Percentiles rank a stretch among this genome's conserved stretches.
Evolutionary conservation across 768 basidiomycete genomes (phyloP).

Genomic region (Rhodocollybia butyracea): DNA sequence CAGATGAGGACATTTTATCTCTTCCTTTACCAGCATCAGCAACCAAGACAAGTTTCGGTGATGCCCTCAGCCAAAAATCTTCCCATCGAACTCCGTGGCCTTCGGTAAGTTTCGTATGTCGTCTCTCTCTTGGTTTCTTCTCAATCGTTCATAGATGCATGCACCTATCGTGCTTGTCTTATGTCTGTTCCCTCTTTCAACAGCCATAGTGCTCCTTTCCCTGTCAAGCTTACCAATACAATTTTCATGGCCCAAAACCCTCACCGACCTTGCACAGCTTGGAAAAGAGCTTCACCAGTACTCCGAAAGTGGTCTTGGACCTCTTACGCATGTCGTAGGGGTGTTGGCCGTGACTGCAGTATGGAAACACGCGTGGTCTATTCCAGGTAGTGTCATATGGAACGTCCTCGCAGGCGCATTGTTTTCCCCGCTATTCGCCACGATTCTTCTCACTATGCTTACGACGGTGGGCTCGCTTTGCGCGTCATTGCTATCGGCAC

Average conservation of each 20-base stretch:
- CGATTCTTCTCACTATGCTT: slow-evolving; percentile 75
- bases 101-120: slow-evolving; percentile 9
- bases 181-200: slow-evolving; percentile 68
- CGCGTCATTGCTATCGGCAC: slow-evolving; percentile 76
- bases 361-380: slow-evolving; percentile 98
- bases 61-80: slow-evolving; percentile 37
- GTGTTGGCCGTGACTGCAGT: slow-evolving; percentile 82
- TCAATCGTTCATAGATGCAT: slow-evolving; percentile 29
- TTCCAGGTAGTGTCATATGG: slow-evolving; percentile 92
- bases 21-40: slow-evolving; percentile 57
- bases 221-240: slow-evolving; percentile 66
- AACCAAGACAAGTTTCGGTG: slow-evolving; percentile 39
- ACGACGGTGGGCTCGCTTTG: slow-evolving; percentile 85
- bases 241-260: slow-evolving; percentile 77
- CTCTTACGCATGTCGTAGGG: slow-evolving; percentile 73
- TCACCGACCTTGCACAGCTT: slow-evolving; percentile 73
- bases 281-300: slow-evolving; percentile 78
- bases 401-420: slow-evolving; percentile 38
- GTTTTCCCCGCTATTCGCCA: slow-evolving; percentile 62
- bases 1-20: slow-evolving; percentile 38
- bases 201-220: slow-evolving; percentile 42
- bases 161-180: slow-evolving; percentile 58
- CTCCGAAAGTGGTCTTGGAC: slow-evolving; percentile 62
- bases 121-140: slow-evolving; percentile 28
- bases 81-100: slow-evolving; percentile 23